These are phyloP conservation scores for Phytophthora citricola DNA, from an alignment of 352 stramenopile species.

Conservation along the genomic window DNA sequence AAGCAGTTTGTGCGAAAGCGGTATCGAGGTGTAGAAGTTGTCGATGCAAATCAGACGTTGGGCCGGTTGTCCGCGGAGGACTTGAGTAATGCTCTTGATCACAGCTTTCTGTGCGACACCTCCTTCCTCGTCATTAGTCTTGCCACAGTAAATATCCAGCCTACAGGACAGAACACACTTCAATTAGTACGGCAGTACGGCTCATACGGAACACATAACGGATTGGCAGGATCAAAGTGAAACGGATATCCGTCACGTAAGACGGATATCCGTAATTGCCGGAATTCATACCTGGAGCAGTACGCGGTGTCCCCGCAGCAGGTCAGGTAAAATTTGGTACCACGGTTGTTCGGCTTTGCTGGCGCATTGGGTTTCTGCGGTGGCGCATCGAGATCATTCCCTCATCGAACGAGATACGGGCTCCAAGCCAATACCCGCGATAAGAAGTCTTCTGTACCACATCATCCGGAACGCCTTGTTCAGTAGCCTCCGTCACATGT, in stretches of 20 bases:
- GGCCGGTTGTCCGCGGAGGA: background rate
- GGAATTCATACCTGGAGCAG: background rate
- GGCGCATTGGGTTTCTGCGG: background rate
- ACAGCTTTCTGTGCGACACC: background rate
- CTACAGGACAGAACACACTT: background rate
- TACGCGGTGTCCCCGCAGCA: constrained; percentile 3
- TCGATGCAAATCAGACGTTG: background rate
- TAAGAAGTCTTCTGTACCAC: too few relatives aligned
- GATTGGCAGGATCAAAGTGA: too few relatives aligned
- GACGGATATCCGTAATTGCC: background rate
- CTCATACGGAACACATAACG: too few relatives aligned
- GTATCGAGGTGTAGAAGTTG: constrained; percentile 6
- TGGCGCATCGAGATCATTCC: background rate
- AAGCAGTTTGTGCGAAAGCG: constrained; percentile 1
- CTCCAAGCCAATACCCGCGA: background rate
- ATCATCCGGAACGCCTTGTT: too few relatives aligned
- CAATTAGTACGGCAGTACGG: too few relatives aligned
- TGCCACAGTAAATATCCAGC: background rate
- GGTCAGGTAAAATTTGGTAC: background rate
- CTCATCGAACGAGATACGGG: background rate
- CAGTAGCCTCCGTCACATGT: too few relatives aligned
- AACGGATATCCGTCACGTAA: too few relatives aligned
- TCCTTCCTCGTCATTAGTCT: background rate
- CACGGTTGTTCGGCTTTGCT: background rate
- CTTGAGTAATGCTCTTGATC: background rate